These are phyloP conservation scores for Cordyceps fumosorosea DNA, from an alignment of 2,329 filamentous ascomycete species.

Conservation along the genomic window DNA sequence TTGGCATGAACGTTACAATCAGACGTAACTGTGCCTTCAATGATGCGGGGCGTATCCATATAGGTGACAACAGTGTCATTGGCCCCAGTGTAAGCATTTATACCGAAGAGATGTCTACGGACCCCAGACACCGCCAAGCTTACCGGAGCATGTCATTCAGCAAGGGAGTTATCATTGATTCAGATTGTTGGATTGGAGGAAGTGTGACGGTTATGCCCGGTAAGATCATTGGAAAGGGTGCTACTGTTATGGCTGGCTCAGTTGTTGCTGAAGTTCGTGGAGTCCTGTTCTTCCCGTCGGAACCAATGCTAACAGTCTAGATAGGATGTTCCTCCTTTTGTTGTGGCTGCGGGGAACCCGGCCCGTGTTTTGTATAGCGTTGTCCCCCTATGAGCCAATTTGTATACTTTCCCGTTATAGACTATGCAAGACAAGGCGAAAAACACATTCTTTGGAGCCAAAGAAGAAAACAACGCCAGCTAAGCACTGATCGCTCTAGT, in stretches of 20 bases:
- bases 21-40: slow-evolving; percentile 78
- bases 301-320: background rate
- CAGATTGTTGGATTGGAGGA: slow-evolving; percentile 78
- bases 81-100: slow-evolving; percentile 84
- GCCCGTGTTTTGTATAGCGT: slow-evolving; percentile 47
- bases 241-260: slow-evolving; percentile 73
- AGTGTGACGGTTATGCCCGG: slow-evolving; percentile 72
- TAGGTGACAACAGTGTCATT: slow-evolving; percentile 71
- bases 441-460: background rate
- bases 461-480: background rate
- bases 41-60: slow-evolving; percentile 76
- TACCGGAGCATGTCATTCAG: slow-evolving; percentile 66
- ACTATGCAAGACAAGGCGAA: background rate
- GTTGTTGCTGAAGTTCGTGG: slow-evolving; percentile 67
- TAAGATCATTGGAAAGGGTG: slow-evolving; percentile 71
- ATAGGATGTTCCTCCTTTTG: background rate
- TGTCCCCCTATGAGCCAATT: slow-evolving; percentile 18
- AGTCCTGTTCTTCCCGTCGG: background rate
- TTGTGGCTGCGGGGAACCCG: slow-evolving; percentile 62
- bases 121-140: slow-evolving; percentile 66
- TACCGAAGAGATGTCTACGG: slow-evolving; percentile 64
- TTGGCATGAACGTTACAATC: slow-evolving; percentile 78
- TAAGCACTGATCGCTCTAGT: background rate
- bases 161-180: slow-evolving; percentile 69
- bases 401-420: background rate